Conservation (phyloP, 768 basidiomycete species). For the Trametes cubensis region DNA sequence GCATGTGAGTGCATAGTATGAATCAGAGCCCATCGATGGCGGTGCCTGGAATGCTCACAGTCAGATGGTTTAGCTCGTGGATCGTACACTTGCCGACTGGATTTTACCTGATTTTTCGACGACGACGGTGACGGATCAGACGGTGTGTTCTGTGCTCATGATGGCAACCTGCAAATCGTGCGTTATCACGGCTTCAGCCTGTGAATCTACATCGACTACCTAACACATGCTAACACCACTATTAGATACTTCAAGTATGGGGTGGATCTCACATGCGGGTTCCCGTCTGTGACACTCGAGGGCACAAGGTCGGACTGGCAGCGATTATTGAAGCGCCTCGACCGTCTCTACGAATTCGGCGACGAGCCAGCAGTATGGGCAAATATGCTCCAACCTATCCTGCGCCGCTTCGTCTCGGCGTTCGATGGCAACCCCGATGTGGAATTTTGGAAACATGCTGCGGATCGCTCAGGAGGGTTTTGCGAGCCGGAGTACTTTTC, state of each 20-base stretch:
- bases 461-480: not conserved
- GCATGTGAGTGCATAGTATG: no score
- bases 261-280: conserved; percentile 26
- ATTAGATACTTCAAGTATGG: conserved; percentile 29
- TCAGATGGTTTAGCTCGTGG: conserved; percentile 32
- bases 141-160: conserved; percentile 33
- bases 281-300: conserved; percentile 32
- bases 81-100: conserved; percentile 33
- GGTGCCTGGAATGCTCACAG: no score
- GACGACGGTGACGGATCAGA: conserved; percentile 33
- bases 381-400: conserved; percentile 32
- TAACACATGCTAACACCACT: not conserved
- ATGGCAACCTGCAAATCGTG: conserved; percentile 34
- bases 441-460: conserved; percentile 21
- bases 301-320: conserved; percentile 31
- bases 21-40: no score
- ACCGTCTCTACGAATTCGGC: conserved; percentile 32
- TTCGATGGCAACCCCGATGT: conserved; percentile 31
- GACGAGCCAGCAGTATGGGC: conserved; percentile 29
- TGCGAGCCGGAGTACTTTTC: conserved; percentile 10
- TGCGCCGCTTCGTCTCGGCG: conserved; percentile 32
- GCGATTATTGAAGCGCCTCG: conserved; percentile 22
- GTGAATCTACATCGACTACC: no score
- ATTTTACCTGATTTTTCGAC: conserved; percentile 37
- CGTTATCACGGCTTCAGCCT: no score